Percentiles rank a stretch among this genome's conserved stretches.
phyloP scores from a whole-genome alignment of 805 yeast genomes.

The Lipomyces lipofer region DNA sequence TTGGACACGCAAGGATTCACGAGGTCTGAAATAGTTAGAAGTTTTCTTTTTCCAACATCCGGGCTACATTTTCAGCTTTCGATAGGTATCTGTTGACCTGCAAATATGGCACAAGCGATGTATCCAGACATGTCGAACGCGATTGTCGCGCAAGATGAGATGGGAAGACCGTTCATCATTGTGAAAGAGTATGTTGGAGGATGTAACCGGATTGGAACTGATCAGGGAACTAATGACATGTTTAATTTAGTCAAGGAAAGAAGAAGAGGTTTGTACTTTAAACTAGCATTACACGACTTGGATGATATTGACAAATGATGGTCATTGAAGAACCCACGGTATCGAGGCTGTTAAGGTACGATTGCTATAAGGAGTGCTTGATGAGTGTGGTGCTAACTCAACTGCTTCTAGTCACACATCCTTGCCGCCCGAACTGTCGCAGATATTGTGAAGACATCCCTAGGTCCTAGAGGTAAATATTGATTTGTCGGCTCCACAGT shows the following conservation, averaged over 20 bases:
- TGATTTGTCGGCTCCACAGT: neutral
- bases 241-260: constrained; percentile 41
- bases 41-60: too few species aligned
- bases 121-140: constrained; percentile 93
- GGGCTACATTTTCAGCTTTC: constrained; percentile 35
- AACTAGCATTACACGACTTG: neutral
- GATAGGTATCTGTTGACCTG: neutral
- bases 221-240: too few species aligned
- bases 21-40: too few species aligned
- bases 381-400: too few species aligned
- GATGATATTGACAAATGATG: neutral
- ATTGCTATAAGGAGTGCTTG: neutral
- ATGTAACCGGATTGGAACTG: too few species aligned
- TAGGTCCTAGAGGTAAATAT: constrained; percentile 80
- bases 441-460: constrained; percentile 82
- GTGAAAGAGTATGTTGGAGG: constrained; percentile 87
- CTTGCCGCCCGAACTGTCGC: constrained; percentile 95
- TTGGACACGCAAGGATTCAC: neutral
- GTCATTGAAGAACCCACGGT: constrained; percentile 61
- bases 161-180: constrained; percentile 98
- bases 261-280: constrained; percentile 37
- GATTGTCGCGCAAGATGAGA: constrained; percentile 97
- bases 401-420: constrained; percentile 79
- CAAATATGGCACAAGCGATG: constrained; percentile 42
- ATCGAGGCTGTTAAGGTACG: constrained; percentile 63